Evolutionary conservation across 352 stramenopile genomes (phyloP).

Genomic region (Aphanomyces cochlioides): DNA sequence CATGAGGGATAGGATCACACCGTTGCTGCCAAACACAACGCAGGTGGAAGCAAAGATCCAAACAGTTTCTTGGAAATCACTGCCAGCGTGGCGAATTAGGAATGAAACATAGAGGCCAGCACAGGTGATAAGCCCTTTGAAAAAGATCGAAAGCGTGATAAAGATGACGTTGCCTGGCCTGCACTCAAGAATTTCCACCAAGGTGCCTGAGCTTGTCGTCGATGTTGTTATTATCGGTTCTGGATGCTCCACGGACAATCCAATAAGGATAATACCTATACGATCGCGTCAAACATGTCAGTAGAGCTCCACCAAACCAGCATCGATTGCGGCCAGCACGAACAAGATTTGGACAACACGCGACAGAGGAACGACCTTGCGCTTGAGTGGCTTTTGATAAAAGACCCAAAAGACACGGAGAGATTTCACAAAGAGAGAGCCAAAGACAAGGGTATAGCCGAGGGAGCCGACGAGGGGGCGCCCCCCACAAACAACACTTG

Average conservation of each 20-base stretch:
- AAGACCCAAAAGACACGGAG: constrained; percentile 54
- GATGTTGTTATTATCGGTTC: constrained; percentile 28
- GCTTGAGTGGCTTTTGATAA: constrained; percentile 42
- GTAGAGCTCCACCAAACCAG: not conserved
- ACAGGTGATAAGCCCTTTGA: constrained; percentile 49
- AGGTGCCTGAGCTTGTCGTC: constrained; percentile 34
- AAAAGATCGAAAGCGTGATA: constrained; percentile 50
- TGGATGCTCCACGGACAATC: constrained; percentile 41
- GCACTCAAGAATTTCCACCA: constrained; percentile 37
- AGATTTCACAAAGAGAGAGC: constrained; percentile 45
- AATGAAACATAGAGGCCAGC: constrained; percentile 50
- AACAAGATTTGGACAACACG: constrained; percentile 46
- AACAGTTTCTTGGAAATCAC: constrained; percentile 61
- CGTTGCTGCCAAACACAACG: constrained; percentile 46
- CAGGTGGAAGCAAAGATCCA: constrained; percentile 56
- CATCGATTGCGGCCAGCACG: constrained; percentile 41
- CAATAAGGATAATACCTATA: constrained; percentile 39
- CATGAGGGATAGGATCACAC: constrained; percentile 46
- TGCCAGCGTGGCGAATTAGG: constrained; percentile 58
- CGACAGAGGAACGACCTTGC: constrained; percentile 39
- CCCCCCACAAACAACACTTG: constrained; percentile 35
- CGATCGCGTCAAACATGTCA: not conserved
- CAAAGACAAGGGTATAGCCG: constrained; percentile 49
- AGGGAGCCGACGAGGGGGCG: constrained; percentile 41
- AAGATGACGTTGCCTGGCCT: constrained; percentile 51